Percentiles rank a stretch among this genome's conserved stretches.
Conservation (phyloP, 805 yeast genomes). For the Yamadazyma ubonensis region DNA sequence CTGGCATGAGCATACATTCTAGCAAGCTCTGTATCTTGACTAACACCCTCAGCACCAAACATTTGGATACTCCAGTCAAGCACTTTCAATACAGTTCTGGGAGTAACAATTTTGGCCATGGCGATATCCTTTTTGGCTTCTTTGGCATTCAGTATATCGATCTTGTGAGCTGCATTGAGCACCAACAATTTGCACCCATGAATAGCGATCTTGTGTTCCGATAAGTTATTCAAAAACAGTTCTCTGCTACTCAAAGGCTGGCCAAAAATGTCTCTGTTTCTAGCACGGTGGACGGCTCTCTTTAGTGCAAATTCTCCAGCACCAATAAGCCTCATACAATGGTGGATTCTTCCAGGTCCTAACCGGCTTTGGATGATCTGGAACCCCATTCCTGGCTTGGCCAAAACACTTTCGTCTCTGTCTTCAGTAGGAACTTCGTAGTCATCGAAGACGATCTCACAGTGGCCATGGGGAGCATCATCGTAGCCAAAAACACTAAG, state of each 20-base stretch:
- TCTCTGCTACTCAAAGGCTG: conserved; percentile 50
- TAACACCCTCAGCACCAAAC: conserved; percentile 64
- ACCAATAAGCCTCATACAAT: conserved; percentile 65
- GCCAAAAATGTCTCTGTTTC: conserved; percentile 53
- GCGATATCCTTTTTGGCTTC: conserved; percentile 57
- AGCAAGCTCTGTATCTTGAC: conserved; percentile 60
- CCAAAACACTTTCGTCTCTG: conserved; percentile 41
- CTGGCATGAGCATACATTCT: conserved; percentile 50
- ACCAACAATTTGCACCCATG: conserved; percentile 55
- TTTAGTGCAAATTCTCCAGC: conserved; percentile 56
- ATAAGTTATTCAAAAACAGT: conserved; percentile 47
- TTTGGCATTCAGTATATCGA: conserved; percentile 54
- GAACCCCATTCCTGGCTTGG: conserved; percentile 55
- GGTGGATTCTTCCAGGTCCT: conserved; percentile 72
- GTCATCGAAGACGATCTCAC: conserved; percentile 53
- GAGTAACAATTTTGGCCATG: conserved; percentile 60
- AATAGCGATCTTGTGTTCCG: conserved; percentile 53
- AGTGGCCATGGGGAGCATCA: conserved; percentile 74
- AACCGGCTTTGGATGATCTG: conserved; percentile 62
- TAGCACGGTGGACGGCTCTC: conserved; percentile 50
- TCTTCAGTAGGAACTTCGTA: conserved; percentile 47
- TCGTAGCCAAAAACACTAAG: conserved; percentile 57
- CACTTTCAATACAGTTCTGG: conserved; percentile 50
- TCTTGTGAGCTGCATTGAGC: conserved; percentile 58
- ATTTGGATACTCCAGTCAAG: conserved; percentile 64